Evolutionary conservation across 768 basidiomycete genomes (phyloP).

Genomic region (Guyanaporus albipodus): DNA sequence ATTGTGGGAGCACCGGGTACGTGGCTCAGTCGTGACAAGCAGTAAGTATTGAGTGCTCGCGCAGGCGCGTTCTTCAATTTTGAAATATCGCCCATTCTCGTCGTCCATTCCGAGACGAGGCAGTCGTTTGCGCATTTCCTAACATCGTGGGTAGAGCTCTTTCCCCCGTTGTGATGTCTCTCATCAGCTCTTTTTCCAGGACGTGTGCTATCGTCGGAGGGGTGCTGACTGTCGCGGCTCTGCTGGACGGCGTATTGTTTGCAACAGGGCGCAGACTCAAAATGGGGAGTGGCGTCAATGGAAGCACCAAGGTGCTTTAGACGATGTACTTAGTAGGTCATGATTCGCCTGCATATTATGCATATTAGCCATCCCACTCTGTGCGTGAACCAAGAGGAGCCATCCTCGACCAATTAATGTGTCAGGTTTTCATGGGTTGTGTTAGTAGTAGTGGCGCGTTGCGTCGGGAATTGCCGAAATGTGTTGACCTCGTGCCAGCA

Average conservation of each 20-base stretch:
- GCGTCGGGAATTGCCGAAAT: constrained; percentile 23
- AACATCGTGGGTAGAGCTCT: constrained; percentile 71
- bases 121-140: constrained; percentile 98
- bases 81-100: constrained; percentile 94
- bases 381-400: constrained; percentile 15
- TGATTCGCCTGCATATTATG: constrained; percentile 5
- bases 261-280: constrained; percentile 74
- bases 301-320: constrained; percentile 32
- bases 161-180: not conserved
- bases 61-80: constrained; percentile 85
- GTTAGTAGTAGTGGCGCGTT: too few species aligned
- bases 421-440: too few species aligned
- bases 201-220: constrained; percentile 98
- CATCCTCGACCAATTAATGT: constrained; percentile 18
- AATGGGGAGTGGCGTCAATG: constrained; percentile 41
- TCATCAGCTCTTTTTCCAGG: constrained; percentile 37
- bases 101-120: constrained; percentile 85
- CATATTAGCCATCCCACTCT: too few species aligned
- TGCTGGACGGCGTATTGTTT: constrained; percentile 85
- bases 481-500: constrained; percentile 9
- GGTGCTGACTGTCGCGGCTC: constrained; percentile 88
- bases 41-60: not conserved
- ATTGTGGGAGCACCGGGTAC: constrained; percentile 65
- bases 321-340: constrained; percentile 10
- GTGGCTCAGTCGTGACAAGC: constrained; percentile 1